Evolutionary conservation across 805 yeast species (phyloP), one percentile per base, ranked within the genome.

Genomic region (Clavispora phyllophila): DNA sequence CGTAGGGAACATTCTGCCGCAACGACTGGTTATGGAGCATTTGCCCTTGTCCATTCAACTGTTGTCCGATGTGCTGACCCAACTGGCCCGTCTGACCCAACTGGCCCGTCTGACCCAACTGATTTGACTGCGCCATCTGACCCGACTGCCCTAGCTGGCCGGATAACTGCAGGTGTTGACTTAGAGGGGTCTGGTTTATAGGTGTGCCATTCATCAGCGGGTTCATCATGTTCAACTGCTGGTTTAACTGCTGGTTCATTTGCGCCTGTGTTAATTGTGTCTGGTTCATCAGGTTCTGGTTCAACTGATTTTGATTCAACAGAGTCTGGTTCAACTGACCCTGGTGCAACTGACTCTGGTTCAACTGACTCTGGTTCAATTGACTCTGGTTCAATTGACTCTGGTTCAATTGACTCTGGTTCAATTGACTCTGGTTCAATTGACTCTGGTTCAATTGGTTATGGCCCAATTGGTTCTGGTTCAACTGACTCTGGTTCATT

Each of bases 1-100:
- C 42, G 24, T 29, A 40, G 36, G 27, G 42, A 4, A 43, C 36
- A 10, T 47, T 50, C 14, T 41, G 47, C 20, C 44, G 18, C 46
- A 29, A 17, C 4, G 19, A 12, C 19, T 29, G 49, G 24, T 40
- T 37, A 17, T 47, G 54, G 40, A 46, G 46, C 47, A 50, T 43
- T 6, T 20, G 62, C 48, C 17, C 13, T 17, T 29, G 33, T 17
- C n/a, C 20, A 10, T 6, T 17, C n/a, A 29, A 17, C 1, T 19
- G 5, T 9, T 29, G 33, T 4, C 17, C 13, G 12, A 29, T 15
- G 3, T 28, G 17, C 12, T 25, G 28, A 13, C 13, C 19, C 12
- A 29, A n/a, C 20, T 29, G 33, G 10, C 33, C 33, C 19, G 33
- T 9, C 20, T 22, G 23, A 5, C 7, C 5, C 23, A 22, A 22